A percentile compares a stretch with the other conserved stretches of the same genome.
Conservation (phyloP, 495 filamentous ascomycete genomes). For the Niebla homalea region DNA sequence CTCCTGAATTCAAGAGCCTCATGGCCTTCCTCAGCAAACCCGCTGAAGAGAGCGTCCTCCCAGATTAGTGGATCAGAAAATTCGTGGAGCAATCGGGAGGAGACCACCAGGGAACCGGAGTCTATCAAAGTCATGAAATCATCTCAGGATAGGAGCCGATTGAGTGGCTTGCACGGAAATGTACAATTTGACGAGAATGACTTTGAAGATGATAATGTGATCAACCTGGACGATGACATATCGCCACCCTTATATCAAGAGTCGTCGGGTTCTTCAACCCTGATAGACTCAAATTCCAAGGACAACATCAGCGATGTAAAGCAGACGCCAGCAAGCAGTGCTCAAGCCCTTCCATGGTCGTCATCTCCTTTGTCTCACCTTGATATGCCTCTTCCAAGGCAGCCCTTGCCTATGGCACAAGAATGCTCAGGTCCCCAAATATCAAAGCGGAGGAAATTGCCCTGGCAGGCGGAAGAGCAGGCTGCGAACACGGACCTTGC, state of each 20-base stretch:
- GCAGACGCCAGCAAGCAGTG: constrained; percentile 7
- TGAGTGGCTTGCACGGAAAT: constrained; percentile 15
- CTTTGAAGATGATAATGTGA: constrained; percentile 39
- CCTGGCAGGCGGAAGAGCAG: constrained; percentile 35
- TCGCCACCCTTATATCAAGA: neutral
- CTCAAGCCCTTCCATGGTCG: constrained; percentile 19
- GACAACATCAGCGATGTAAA: neutral
- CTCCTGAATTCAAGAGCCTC: constrained; percentile 6
- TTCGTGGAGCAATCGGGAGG: constrained; percentile 1
- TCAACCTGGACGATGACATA: constrained; percentile 25
- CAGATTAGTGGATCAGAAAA: constrained; percentile 7
- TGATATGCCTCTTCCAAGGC: constrained; percentile 2
- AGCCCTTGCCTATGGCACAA: constrained; percentile 4
- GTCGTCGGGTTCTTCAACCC: neutral
- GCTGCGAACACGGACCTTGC: constrained; percentile 19
- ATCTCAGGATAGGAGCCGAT: constrained; percentile 5
- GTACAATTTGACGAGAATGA: constrained; percentile 44
- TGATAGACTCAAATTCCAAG: neutral
- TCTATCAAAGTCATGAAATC: constrained; percentile 2
- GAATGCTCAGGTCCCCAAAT: constrained; percentile 23
- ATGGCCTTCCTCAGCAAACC: constrained; percentile 4
- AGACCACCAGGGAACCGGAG: neutral
- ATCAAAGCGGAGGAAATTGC: constrained; percentile 39
- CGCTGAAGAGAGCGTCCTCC: constrained; percentile 16
- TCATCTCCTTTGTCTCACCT: constrained; percentile 20